These are phyloP conservation scores for Cairneyella variabilis DNA, from an alignment of 495 filamentous ascomycete genomes.

Conservation along the genomic window DNA sequence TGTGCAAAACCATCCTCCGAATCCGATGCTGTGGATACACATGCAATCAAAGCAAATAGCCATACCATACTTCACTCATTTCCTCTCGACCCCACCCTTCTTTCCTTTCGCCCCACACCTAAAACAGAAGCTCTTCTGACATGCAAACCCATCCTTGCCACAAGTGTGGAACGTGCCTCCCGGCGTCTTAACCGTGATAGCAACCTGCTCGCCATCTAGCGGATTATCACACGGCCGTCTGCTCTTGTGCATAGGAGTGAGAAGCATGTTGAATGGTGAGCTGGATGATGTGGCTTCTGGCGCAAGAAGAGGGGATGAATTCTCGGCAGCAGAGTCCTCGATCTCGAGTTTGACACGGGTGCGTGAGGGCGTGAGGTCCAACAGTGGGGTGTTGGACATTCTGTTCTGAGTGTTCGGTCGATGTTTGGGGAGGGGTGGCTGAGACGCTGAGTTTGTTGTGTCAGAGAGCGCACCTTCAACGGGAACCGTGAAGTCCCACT, in stretches of 20 bases:
- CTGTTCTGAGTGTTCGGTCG: neutral
- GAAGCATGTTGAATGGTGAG: slow-evolving; percentile 1
- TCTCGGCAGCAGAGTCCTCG: slow-evolving; percentile 4
- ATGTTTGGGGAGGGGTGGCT: neutral
- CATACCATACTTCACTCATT: no score
- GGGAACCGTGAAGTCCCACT: no score
- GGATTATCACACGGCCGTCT: neutral
- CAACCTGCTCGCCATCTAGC: slow-evolving; percentile 10
- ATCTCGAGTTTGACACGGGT: slow-evolving; percentile 8
- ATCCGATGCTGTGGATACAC: no score
- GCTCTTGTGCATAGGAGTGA: slow-evolving; percentile 11
- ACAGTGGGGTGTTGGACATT: slow-evolving; percentile 6
- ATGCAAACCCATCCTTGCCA: slow-evolving; percentile 42
- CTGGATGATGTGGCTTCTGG: slow-evolving; percentile 17
- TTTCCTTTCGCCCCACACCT: slow-evolving; percentile 30
- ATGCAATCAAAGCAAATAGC: no score
- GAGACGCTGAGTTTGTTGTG: neutral
- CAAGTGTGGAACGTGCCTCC: slow-evolving; percentile 40
- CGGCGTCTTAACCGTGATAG: slow-evolving; percentile 33
- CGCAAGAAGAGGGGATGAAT: slow-evolving; percentile 22
- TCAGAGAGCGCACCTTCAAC: no score
- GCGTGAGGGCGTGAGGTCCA: slow-evolving; percentile 15
- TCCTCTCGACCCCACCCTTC: no score
- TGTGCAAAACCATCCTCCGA: no score
- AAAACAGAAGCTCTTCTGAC: slow-evolving; percentile 46